Base-by-base conservation (phyloP, 1,139 yeast genomes). In the Candida buenavistaensis region DNA sequence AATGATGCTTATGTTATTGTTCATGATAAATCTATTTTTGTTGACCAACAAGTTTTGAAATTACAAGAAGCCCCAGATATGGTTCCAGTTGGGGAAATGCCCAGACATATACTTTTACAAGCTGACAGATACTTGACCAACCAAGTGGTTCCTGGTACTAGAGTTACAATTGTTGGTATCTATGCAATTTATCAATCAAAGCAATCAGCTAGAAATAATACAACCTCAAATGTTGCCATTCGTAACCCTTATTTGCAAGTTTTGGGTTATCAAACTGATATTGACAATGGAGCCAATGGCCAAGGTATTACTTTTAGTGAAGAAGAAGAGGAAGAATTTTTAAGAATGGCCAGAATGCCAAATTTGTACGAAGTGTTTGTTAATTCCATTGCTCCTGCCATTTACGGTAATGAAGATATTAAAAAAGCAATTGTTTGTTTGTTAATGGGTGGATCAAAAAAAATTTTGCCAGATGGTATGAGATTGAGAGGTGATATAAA, bases 81-180 rank as follows among this genome's bases (percentile, higher is more conserved):
- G 83, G 97, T 92, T 1, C 99, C 98, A 2, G 96, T 92, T 14
- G 98, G 99, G 44, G 99, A 92, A 65, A 84, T 92, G 90, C 99
- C 99, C 10, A 79, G 99, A 49, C 96, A 92, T 52, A 84, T 94
- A 33, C 60, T 88, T 42, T 70, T 94, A 47, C 87, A 94, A 33
- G 87, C 90, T 14, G 98, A 94, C 56, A 75, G 98, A 46, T 86
- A 87, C 47, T 68, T 92, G 57, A 84, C 97, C 16, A 92, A 92
- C 63, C 80, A 78, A 45, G 92, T 92, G 20, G 86, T 90, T 22
- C 99, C 99, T 0, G 99, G 99, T 30, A 87, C 95, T 0, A 73
- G 97, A 48, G 95, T 95, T 45, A 88, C 96, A 4, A 75, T 90
- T 29, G 80, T 87, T 35, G 99, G 98, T 34, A 82, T 92, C 30